phyloP scores from a whole-genome alignment of 768 basidiomycete species.

The Wakefieldia striispora region DNA sequence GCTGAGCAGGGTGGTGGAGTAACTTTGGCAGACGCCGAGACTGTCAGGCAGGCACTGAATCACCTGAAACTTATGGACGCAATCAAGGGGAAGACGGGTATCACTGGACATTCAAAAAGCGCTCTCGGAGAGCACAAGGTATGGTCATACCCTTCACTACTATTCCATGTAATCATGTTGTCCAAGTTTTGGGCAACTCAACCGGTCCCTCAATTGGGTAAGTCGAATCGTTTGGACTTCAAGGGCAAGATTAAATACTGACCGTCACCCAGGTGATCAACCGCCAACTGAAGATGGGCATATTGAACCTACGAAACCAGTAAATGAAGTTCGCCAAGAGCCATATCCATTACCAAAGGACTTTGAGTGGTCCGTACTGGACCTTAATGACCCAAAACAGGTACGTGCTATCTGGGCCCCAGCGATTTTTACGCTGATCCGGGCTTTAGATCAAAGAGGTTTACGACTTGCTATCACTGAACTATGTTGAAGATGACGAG shows the following conservation, averaged over 20 bases:
- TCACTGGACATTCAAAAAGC: conserved; percentile 75
- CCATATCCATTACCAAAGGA: conserved; percentile 87
- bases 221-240: conserved; percentile 5
- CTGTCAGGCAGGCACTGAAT: conserved; percentile 66
- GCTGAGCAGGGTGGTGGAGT: conserved; percentile 47
- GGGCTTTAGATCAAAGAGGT: conserved; percentile 76
- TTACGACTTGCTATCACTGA: conserved; percentile 83
- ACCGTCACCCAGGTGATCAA: conserved; percentile 51
- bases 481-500: conserved; percentile 96
- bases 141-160: conserved; percentile 17
- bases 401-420: conserved; percentile 34
- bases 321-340: conserved; percentile 81
- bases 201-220: conserved; percentile 89
- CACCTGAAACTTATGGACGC: conserved; percentile 85
- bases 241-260: neutral
- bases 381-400: conserved; percentile 74
- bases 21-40: conserved; percentile 56
- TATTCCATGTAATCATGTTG: conserved; percentile 6
- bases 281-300: conserved; percentile 74
- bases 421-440: conserved; percentile 1
- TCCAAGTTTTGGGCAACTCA: conserved; percentile 94
- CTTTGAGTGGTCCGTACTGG: conserved; percentile 86
- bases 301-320: conserved; percentile 79
- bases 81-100: conserved; percentile 74
- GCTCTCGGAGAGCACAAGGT: conserved; percentile 90